Evolutionary conservation across 805 yeast species (phyloP).

Genomic region (Kazachstania martiniae): DNA sequence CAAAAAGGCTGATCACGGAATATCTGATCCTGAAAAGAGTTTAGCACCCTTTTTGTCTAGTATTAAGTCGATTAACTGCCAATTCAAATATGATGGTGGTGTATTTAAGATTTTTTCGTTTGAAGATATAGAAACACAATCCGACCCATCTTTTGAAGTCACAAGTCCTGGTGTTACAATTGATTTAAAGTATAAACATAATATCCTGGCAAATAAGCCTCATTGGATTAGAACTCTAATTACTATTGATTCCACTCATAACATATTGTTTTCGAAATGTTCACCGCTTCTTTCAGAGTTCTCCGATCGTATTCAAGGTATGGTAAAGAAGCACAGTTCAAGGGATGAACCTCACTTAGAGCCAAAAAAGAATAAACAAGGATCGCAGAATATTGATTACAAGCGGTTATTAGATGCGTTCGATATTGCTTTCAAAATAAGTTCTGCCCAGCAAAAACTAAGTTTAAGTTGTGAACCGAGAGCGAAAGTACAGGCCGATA

Average conservation of each 20-base stretch:
- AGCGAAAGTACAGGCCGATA: constrained; percentile 83
- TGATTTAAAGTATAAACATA: constrained; percentile 38
- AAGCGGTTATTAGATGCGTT: constrained; percentile 40
- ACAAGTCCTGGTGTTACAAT: constrained; percentile 68
- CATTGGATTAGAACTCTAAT: constrained; percentile 23
- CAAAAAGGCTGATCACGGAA: not conserved
- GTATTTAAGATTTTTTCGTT: constrained; percentile 33
- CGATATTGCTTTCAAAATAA: constrained; percentile 52
- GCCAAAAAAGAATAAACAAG: not conserved
- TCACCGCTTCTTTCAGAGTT: constrained; percentile 68
- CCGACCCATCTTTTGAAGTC: constrained; percentile 43
- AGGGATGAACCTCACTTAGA: constrained; percentile 3
- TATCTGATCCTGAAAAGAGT: constrained; percentile 2
- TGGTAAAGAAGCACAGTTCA: constrained; percentile 31
- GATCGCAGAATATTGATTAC: constrained; percentile 24
- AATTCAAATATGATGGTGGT: constrained; percentile 60
- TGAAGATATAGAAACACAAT: constrained; percentile 32
- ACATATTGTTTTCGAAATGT: constrained; percentile 59
- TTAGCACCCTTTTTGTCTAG: constrained; percentile 17
- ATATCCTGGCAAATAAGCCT: constrained; percentile 7
- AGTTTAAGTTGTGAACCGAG: constrained; percentile 85
- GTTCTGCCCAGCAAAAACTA: constrained; percentile 62
- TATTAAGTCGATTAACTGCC: constrained; percentile 36
- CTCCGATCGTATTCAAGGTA: constrained; percentile 35
- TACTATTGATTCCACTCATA: constrained; percentile 45